Conservation (phyloP, 2,329 filamentous ascomycete species). For the Corynespora cassiicola region DNA sequence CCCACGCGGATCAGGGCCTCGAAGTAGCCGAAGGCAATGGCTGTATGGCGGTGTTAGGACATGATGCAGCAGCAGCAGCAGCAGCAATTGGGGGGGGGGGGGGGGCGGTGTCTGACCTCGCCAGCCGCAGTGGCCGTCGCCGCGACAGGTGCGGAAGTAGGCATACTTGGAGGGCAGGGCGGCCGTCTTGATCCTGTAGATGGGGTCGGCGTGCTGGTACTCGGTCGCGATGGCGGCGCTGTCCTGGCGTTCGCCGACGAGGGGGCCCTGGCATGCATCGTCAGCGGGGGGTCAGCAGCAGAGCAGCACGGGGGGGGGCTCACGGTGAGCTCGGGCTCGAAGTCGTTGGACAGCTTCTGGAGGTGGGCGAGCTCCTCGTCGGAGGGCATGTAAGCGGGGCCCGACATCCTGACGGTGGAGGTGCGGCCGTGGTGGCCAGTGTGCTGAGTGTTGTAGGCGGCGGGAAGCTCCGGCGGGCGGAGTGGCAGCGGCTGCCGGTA, state of each 20-base stretch:
- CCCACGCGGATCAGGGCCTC: slow-evolving; percentile 77
- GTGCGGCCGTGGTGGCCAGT: slow-evolving; percentile 36
- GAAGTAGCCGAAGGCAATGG: slow-evolving; percentile 91
- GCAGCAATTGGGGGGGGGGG: neutral
- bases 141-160: slow-evolving; percentile 84
- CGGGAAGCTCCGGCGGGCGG: slow-evolving; percentile 48
- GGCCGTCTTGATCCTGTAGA: slow-evolving; percentile 85
- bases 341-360: slow-evolving; percentile 68
- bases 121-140: slow-evolving; percentile 97
- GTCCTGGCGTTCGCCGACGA: slow-evolving; percentile 79
- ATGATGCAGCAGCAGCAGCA: too few relatives aligned
- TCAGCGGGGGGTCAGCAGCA: slow-evolving; percentile 18
- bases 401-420: slow-evolving; percentile 45
- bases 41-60: slow-evolving; percentile 57
- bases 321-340: slow-evolving; percentile 64
- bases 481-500: slow-evolving; percentile 48
- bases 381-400: slow-evolving; percentile 41
- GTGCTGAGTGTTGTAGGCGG: slow-evolving; percentile 40
- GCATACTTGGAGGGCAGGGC: slow-evolving; percentile 85
- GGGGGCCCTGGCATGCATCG: slow-evolving; percentile 69
- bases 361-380: slow-evolving; percentile 66
- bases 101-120: slow-evolving; percentile 70
- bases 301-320: slow-evolving; percentile 33
- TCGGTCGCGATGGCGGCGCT: slow-evolving; percentile 81
- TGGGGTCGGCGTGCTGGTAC: slow-evolving; percentile 85